phyloP scores from a whole-genome alignment of 2,329 filamentous ascomycete genomes.

The Triangularia verruculosa region DNA sequence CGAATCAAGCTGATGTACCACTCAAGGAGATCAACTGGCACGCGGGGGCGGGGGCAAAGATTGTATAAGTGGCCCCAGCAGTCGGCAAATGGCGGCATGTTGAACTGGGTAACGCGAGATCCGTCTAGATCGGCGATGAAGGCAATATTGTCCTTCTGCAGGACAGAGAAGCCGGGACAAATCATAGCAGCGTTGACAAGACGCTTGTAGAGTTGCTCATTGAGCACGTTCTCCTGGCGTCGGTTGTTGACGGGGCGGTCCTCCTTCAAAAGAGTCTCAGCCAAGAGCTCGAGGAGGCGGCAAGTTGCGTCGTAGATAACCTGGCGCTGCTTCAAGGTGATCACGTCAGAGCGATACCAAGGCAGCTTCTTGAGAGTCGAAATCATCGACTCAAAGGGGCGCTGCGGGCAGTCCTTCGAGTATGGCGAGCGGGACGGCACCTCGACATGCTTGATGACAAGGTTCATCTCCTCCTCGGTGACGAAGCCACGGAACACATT shows the following conservation, averaged over 20 bases:
- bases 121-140: constrained; percentile 39
- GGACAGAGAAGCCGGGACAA: constrained; percentile 58
- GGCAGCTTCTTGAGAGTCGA: constrained; percentile 62
- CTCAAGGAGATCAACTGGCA: constrained; percentile 54
- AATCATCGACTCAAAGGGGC: constrained; percentile 64
- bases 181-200: constrained; percentile 51
- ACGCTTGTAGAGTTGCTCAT: constrained; percentile 53
- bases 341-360: constrained; percentile 55
- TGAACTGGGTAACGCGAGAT: not conserved
- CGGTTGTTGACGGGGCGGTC: constrained; percentile 11
- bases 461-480: constrained; percentile 59
- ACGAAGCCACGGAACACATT: constrained; percentile 59
- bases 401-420: constrained; percentile 59
- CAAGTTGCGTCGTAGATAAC: constrained; percentile 49
- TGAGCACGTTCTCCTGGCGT: constrained; percentile 28
- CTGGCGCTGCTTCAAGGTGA: constrained; percentile 57
- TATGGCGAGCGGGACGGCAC: constrained; percentile 59
- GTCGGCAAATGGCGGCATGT: not conserved
- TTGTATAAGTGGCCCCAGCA: constrained; percentile 26
- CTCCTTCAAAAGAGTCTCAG: not conserved
- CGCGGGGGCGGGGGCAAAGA: constrained; percentile 47
- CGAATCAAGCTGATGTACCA: constrained; percentile 57
- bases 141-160: constrained; percentile 60
- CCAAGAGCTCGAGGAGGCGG: not conserved
- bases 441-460: constrained; percentile 63